A percentile compares a stretch with the other conserved stretches of the same genome.
These are phyloP conservation scores for Lyophyllum semitale DNA, from an alignment of 768 basidiomycete species.

Conservation along the genomic window DNA sequence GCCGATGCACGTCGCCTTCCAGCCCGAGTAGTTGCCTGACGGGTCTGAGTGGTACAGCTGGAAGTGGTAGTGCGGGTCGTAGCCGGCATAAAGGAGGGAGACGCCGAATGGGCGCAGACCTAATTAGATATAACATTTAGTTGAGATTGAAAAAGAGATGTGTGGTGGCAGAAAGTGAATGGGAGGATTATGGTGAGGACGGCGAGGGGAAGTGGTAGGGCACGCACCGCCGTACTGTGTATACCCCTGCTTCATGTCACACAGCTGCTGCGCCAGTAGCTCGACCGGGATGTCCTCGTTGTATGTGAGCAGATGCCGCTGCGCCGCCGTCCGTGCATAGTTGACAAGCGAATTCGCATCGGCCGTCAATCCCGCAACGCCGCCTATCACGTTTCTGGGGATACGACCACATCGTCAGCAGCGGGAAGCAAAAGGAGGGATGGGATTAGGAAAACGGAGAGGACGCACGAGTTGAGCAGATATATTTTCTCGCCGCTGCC, in stretches of 20 bases:
- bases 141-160: too few species aligned
- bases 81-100: slow-evolving; percentile 94
- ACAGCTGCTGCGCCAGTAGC: slow-evolving; percentile 88
- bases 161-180: not conserved
- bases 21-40: slow-evolving; percentile 96
- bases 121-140: too few species aligned
- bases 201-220: not conserved
- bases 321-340: slow-evolving; percentile 88
- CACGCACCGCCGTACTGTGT: slow-evolving; percentile 90
- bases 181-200: not conserved
- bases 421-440: not conserved
- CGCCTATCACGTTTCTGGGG: slow-evolving; percentile 88
- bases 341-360: slow-evolving; percentile 98
- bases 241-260: slow-evolving; percentile 98
- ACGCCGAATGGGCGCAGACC: slow-evolving; percentile 98
- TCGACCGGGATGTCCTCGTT: slow-evolving; percentile 99
- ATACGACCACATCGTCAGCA: not conserved
- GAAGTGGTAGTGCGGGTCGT: slow-evolving; percentile 94
- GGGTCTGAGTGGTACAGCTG: slow-evolving; percentile 99
- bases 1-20: slow-evolving; percentile 99
- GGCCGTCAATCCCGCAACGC: slow-evolving; percentile 94
- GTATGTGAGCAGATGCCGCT: slow-evolving; percentile 84
- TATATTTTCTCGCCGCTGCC: slow-evolving; percentile 99
- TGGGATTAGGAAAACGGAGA: not conserved
- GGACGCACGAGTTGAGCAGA: slow-evolving; percentile 81